Base-by-base conservation (phyloP, 305 asterid species). In the Fraxinus paxiana region DNA sequence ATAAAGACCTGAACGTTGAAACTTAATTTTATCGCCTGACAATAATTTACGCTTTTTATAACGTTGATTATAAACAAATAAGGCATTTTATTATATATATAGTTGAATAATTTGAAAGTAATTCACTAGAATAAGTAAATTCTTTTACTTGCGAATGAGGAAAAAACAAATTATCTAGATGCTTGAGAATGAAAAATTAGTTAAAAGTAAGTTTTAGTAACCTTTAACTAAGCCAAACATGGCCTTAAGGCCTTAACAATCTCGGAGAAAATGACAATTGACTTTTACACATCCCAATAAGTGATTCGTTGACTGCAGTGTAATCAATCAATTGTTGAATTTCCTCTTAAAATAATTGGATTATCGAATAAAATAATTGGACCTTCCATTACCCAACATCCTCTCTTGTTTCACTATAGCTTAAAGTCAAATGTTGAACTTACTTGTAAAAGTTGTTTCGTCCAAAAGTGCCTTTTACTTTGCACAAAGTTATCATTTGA, bases 371-470 rank as follows among this genome's bases (percentile, higher is more conserved):
- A 41, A 43, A 12, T 48, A 48, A 51, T 81, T 85, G 92, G 91
- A 71, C 90, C 93, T 26, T 71, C 41, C 18, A 20, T 33, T 78
- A 71, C 76, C 67, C 17, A 73, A 17, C 18, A 67, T 5, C 65
- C 67, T 18, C 20, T 56, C 3, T 5, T 8, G 9, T 4, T 10
- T 9, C 48, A 79, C 77, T 59, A 82, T 43, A n/a, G 63, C 56
- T 59, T 20, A 82, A 85, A 89, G 92, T 91, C 94, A 90, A 92
- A 82, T 80, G 75, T 86, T 87, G 86, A 83, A 83, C 84, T 84
- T 79, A 80, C 84, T 87, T 83, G 82, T 37, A 72, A 86, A 86
- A 88, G 91, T 82, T 81, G 87, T 79, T 82, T 81, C 31, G 81
- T 81, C 81, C 38, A 83, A 43, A 75, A 75, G 75, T 76, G 31